phyloP scores from a whole-genome alignment of 2,329 filamentous ascomycete species.

The Beauveria scarabaeidicola region DNA sequence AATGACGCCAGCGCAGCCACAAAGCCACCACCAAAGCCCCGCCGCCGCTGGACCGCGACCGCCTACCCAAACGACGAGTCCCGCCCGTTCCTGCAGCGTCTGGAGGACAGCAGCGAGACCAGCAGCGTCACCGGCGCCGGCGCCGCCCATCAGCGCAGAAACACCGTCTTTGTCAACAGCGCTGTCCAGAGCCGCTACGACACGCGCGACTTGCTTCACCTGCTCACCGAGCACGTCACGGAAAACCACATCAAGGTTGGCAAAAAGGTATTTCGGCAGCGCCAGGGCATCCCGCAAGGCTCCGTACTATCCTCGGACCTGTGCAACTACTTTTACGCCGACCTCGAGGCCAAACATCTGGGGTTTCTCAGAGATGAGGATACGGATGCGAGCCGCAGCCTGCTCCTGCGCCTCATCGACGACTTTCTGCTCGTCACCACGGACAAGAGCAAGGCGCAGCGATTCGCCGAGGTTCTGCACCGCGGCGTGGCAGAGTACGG shows the following conservation, averaged over 20 bases:
- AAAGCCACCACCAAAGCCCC: conserved; percentile 26
- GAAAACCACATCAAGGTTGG: conserved; percentile 82
- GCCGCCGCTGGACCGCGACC: conserved; percentile 43
- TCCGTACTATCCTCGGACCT: conserved; percentile 79
- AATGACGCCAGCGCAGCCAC: not conserved
- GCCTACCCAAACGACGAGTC: conserved; percentile 37
- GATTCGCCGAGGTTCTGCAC: conserved; percentile 76
- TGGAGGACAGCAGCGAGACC: conserved; percentile 24
- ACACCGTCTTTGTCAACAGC: conserved; percentile 72
- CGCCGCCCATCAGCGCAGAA: conserved; percentile 38
- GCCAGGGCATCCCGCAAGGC: conserved; percentile 83
- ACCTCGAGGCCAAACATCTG: conserved; percentile 65
- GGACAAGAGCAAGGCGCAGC: conserved; percentile 53
- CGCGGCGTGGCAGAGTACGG: conserved; percentile 70
- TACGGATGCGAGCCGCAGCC: conserved; percentile 26
- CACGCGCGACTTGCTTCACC: conserved; percentile 52
- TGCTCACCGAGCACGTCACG: conserved; percentile 72
- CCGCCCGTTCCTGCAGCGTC: conserved; percentile 34
- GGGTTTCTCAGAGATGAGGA: conserved; percentile 44
- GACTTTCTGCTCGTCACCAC: conserved; percentile 87
- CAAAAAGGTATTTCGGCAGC: conserved; percentile 82
- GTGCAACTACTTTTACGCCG: conserved; percentile 94
- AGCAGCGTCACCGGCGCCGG: conserved; percentile 14
- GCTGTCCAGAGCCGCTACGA: conserved; percentile 49
- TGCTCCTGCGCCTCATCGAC: conserved; percentile 78